Evolutionary conservation across 163 green algal species (phyloP), one percentile per base, ranked within the genome.

Genomic region (Dunaliella salina): DNA sequence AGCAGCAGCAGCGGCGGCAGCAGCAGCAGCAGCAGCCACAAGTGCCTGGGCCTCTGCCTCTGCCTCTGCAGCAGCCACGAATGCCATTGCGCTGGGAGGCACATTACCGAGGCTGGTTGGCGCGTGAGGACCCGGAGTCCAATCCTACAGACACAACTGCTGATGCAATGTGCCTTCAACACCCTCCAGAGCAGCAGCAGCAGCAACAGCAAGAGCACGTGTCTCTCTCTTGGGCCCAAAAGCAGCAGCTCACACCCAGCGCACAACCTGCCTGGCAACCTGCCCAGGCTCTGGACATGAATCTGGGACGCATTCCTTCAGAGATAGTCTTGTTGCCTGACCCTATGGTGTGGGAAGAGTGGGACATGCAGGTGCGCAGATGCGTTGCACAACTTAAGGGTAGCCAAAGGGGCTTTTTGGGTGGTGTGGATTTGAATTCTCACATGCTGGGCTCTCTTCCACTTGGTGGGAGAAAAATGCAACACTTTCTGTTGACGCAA

Each of bases 281-380:
- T 50, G 40, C 3, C 40, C 40, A 50, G 40, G 40, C 40, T 50
- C 4, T 15, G 40, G 40, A 8, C 40, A 50, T 50, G 40, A 50
- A 50, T 50, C 8, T 50, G 40, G 40, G 4, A 50, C 3, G 40
- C 40, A 50, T 50, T 8, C 40, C 46, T 59, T 84, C 82, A 40
- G 22, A 24, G 20, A 75, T 29, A 75, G 24, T 26, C 4, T 75
- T 75, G 63, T 71, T 78, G 32, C 17, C 87, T 5, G 87, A 89
- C 46, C 87, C 87, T 1, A 67, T 30, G 30, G 80, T 72, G 34
- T 89, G 83, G 87, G 87, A 89, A 71, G 87, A 87, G 45, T 89
- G 87, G 87, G 87, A 89, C 69, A 86, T 89, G 87, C 46, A 57
- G 82, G 82, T 75, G 80, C 5, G 63, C 11, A 5, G 8, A 50